Percentiles rank a stretch among this genome's conserved stretches.
These are phyloP conservation scores for Fagopyrum esculentum DNA, from an alignment of 148 eudicot genomes.

Conservation along the genomic window DNA sequence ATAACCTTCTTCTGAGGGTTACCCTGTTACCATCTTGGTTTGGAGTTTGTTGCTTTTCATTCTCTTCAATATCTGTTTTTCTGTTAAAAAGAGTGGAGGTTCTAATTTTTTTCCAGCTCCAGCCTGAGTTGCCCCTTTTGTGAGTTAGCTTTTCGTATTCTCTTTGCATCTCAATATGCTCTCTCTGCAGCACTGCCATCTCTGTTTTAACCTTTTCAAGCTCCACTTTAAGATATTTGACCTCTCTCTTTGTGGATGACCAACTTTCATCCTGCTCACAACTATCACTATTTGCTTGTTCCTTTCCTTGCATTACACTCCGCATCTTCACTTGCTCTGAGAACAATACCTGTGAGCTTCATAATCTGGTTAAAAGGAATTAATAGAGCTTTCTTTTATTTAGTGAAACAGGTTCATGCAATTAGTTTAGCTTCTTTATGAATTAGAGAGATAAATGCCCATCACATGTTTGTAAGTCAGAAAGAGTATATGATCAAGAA, in stretches of 20 bases:
- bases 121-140: constrained; percentile 32
- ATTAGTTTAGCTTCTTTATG: not conserved
- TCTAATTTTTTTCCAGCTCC: constrained; percentile 54
- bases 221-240: constrained; percentile 40
- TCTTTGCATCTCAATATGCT: constrained; percentile 47
- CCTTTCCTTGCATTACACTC: constrained; percentile 40
- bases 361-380: not conserved
- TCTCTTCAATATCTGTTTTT: constrained; percentile 35
- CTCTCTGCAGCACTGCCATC: constrained; percentile 52
- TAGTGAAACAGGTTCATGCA: not conserved
- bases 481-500: not conserved
- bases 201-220: constrained; percentile 41
- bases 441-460: not conserved
- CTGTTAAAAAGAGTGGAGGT: constrained; percentile 28
- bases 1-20: constrained; percentile 25
- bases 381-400: not conserved
- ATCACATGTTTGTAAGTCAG: not conserved
- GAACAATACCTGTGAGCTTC: constrained; percentile 47
- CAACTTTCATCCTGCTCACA: constrained; percentile 23
- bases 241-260: constrained; percentile 46
- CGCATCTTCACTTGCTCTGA: constrained; percentile 68
- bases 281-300: constrained; percentile 19
- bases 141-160: constrained; percentile 35
- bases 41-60: constrained; percentile 17
- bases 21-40: constrained; percentile 14